Evolutionary conservation across 441 rosid species (phyloP).

Genomic region (Bruguiera hainesii): DNA sequence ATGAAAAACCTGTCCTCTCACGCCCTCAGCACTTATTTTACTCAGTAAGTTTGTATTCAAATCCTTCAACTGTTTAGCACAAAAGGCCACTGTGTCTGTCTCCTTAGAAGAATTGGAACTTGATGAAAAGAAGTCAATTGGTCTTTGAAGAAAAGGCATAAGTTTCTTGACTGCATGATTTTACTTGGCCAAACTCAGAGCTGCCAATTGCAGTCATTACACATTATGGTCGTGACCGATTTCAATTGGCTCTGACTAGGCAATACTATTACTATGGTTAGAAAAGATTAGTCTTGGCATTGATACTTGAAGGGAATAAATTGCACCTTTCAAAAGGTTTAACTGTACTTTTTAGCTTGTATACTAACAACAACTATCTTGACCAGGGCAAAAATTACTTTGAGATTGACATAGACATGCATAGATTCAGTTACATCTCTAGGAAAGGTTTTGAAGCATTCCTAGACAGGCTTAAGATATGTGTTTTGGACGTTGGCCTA

Average conservation of each 20-base stretch:
- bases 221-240: no score
- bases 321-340: background rate
- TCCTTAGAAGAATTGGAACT: background rate
- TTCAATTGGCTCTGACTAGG: no score
- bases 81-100: background rate
- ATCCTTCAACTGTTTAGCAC: conserved; percentile 1
- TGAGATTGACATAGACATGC: conserved; percentile 91
- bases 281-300: background rate
- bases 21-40: conserved; percentile 88
- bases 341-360: background rate
- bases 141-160: background rate
- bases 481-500: conserved; percentile 77
- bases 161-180: no score
- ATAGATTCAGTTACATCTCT: conserved; percentile 81
- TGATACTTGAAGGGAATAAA: background rate
- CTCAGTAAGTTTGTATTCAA: conserved; percentile 36
- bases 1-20: conserved; percentile 93
- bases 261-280: background rate
- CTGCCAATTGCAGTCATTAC: no score
- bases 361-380: background rate
- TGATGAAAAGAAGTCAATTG: background rate
- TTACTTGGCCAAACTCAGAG: no score
- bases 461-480: conserved; percentile 67
- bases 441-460: conserved; percentile 89
- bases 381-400: conserved; percentile 74